These are phyloP conservation scores for Citeromyces siamensis DNA, from an alignment of 1,139 yeast species.

Conservation along the genomic window DNA sequence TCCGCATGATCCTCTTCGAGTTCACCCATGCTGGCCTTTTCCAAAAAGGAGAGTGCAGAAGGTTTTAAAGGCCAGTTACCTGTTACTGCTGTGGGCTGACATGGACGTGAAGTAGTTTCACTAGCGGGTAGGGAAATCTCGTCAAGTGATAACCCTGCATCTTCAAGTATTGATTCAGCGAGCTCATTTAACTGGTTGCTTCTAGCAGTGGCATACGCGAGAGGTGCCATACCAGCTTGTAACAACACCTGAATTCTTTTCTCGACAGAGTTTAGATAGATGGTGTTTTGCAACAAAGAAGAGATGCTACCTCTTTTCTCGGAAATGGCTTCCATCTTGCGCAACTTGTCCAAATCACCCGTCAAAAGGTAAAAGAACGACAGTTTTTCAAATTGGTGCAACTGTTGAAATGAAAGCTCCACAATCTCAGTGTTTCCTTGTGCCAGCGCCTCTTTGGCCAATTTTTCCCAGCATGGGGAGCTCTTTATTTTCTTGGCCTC, in stretches of 20 bases:
- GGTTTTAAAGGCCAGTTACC: conserved; percentile 77
- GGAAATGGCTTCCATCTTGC: conserved; percentile 83
- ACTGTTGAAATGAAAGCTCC: conserved; percentile 83
- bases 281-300: conserved; percentile 72
- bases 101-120: conserved; percentile 27
- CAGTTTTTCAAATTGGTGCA: conserved; percentile 76
- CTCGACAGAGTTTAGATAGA: conserved; percentile 65
- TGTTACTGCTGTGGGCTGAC: conserved; percentile 30
- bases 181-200: conserved; percentile 69
- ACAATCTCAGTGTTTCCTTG: conserved; percentile 86
- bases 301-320: conserved; percentile 77
- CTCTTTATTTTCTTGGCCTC: conserved; percentile 76
- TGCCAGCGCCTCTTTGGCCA: conserved; percentile 75
- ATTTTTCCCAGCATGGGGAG: conserved; percentile 62
- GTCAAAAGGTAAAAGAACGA: conserved; percentile 78
- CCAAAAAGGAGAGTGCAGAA: conserved; percentile 68
- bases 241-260: conserved; percentile 67
- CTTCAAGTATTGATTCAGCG: conserved; percentile 59
- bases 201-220: conserved; percentile 91
- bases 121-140: conserved; percentile 55
- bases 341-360: conserved; percentile 66
- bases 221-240: conserved; percentile 71
- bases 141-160: conserved; percentile 53
- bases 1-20: conserved; percentile 27
- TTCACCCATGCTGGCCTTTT: conserved; percentile 71